phyloP scores from a whole-genome alignment of 2,329 filamentous ascomycete species.

The Fusarium albosuccineum region DNA sequence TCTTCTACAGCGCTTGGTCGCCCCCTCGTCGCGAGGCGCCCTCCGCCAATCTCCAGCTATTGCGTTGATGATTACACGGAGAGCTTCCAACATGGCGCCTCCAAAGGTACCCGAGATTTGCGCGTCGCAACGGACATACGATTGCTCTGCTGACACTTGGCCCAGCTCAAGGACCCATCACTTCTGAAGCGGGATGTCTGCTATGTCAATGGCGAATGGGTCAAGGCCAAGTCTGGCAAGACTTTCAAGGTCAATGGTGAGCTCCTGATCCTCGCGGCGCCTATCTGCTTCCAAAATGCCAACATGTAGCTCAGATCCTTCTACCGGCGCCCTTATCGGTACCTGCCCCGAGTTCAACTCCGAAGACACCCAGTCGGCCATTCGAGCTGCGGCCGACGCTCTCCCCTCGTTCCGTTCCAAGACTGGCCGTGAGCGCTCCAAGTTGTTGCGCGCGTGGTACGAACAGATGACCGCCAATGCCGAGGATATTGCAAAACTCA shows the following conservation, averaged over 20 bases:
- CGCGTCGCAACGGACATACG: neutral
- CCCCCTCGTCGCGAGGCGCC: constrained; percentile 44
- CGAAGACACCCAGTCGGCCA: constrained; percentile 83
- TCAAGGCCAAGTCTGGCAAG: constrained; percentile 85
- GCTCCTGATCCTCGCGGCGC: constrained; percentile 12
- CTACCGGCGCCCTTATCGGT: constrained; percentile 84
- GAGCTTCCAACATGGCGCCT: constrained; percentile 63
- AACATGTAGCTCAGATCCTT: constrained; percentile 72
- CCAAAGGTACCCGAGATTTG: constrained; percentile 53
- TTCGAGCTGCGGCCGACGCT: constrained; percentile 84
- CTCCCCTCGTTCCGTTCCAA: constrained; percentile 77
- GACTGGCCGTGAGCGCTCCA: constrained; percentile 80
- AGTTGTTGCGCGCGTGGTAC: constrained; percentile 84
- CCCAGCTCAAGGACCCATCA: constrained; percentile 80
- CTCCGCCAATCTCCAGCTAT: constrained; percentile 49
- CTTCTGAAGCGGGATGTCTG: constrained; percentile 85
- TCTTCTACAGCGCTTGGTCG: constrained; percentile 49
- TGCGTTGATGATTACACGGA: constrained; percentile 49
- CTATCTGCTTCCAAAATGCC: constrained; percentile 6
- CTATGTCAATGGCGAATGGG: constrained; percentile 95
- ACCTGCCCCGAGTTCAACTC: constrained; percentile 86
- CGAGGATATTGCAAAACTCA: constrained; percentile 84
- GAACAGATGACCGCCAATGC: constrained; percentile 82
- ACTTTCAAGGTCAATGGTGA: constrained; percentile 87
- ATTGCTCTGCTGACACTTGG: neutral